phyloP scores from a whole-genome alignment of 2,329 filamentous ascomycete genomes.

The Aspergillus japonicus region DNA sequence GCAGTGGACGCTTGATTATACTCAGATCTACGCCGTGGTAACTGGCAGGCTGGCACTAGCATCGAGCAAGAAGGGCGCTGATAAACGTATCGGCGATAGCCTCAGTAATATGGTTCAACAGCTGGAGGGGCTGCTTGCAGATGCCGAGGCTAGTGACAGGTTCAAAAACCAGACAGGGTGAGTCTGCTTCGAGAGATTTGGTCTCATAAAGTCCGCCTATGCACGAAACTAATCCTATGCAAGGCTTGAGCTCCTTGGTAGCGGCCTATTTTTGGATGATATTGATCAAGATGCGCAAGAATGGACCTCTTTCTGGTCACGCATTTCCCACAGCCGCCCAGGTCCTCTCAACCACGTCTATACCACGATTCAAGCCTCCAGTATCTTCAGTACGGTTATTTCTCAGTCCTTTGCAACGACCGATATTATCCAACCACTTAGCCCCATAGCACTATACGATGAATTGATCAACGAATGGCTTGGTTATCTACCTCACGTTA shows the following conservation, averaged over 20 bases:
- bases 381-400: slow-evolving; percentile 14
- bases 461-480: slow-evolving; percentile 39
- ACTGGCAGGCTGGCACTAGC: slow-evolving; percentile 15
- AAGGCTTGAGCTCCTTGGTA: slow-evolving; percentile 35
- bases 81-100: slow-evolving; percentile 2
- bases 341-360: slow-evolving; percentile 8
- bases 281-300: slow-evolving; percentile 37
- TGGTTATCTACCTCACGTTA: slow-evolving; percentile 29
- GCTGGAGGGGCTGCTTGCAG: slow-evolving; percentile 16
- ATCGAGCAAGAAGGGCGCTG: slow-evolving; percentile 3
- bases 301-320: slow-evolving; percentile 28
- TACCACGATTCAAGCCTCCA: slow-evolving; percentile 23
- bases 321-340: background rate
- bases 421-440: slow-evolving; percentile 9
- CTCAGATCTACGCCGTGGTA: slow-evolving; percentile 28
- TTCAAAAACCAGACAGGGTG: slow-evolving; percentile 32
- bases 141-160: slow-evolving; percentile 7
- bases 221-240: slow-evolving; percentile 11
- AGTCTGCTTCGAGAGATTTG: slow-evolving; percentile 9
- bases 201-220: background rate
- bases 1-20: slow-evolving; percentile 32
- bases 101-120: slow-evolving; percentile 27
- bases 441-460: slow-evolving; percentile 36
- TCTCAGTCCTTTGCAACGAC: slow-evolving; percentile 14
- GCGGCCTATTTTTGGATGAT: slow-evolving; percentile 31